Base-by-base conservation (phyloP, 164 flowering plant species). In the Macadamia tetraphylla region DNA sequence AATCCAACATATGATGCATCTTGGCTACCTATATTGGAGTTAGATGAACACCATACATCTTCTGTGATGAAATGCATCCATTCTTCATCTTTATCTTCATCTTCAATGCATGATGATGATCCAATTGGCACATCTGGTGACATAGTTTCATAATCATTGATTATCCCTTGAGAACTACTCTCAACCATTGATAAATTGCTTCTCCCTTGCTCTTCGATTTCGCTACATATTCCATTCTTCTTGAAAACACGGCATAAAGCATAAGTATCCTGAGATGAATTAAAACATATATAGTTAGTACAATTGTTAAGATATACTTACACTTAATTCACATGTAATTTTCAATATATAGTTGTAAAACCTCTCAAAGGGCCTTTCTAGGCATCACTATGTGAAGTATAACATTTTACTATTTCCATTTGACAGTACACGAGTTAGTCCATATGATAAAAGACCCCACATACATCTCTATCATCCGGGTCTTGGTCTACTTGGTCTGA, bases 61-160 rank as follows among this genome's bases (percentile, higher is more conserved):
- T 88, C 97, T 29, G 88, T 87, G 56, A 91, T 88, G 78, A 91
- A 91, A 74, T 91, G 94, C 97, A 91, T 91, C 97, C 97, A 91
- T 23, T 91, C 97, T 68, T 89, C 88, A 49, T 89, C 97, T 9
- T 87, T 89, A 35, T 80, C 87, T 0, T 23, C 23, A 23, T 23
- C 23, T 23, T 23, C 23, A 23, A 23, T 23, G 23, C 23, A 23
- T 23, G 23, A 23, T 23, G 23, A 23, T 23, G 23, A 82, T 23
- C 83, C 79, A 10, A 80, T 9, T 0, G 79, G 84, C 17, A 88
- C 78, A 29, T 86, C 93, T 0, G 93, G 93, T 0, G 97, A 88
- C 88, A 82, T 78, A 15, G 84, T 85, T 62, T 91, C 92, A 12
- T 79, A 81, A 2, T 85, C 86, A 48, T 68, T 75, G 63, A 74